phyloP scores from a whole-genome alignment of 2,329 filamentous ascomycete genomes.

The Cladobotryum protrusum region DNA sequence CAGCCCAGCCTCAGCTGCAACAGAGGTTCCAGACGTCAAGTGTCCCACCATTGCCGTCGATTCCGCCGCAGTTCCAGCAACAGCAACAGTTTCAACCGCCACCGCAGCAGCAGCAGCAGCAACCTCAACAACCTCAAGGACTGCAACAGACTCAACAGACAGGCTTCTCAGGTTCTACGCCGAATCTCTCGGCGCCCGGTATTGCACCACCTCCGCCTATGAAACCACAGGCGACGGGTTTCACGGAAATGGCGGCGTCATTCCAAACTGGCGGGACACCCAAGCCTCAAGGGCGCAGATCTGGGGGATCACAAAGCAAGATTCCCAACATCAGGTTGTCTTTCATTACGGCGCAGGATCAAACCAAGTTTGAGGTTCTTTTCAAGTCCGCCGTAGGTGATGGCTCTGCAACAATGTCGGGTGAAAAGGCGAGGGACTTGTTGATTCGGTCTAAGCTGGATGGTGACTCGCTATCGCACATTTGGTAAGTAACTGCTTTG shows the following conservation, averaged over 20 bases:
- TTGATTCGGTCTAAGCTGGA: constrained; percentile 82
- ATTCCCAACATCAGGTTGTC: constrained; percentile 92
- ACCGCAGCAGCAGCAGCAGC: constrained; percentile 41
- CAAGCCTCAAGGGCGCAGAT: constrained; percentile 39
- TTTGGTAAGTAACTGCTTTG: constrained; percentile 58
- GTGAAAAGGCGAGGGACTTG: constrained; percentile 86
- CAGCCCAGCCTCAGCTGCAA: constrained; percentile 44
- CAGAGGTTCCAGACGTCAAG: constrained; percentile 53
- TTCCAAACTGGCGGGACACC: constrained; percentile 49
- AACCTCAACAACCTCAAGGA: constrained; percentile 22
- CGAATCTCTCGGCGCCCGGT: constrained; percentile 43
- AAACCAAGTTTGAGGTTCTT: constrained; percentile 93
- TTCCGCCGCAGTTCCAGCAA: constrained; percentile 49
- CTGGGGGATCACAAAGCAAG: constrained; percentile 56
- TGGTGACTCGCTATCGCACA: constrained; percentile 81
- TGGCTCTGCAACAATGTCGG: constrained; percentile 77
- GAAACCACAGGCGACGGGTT: constrained; percentile 61
- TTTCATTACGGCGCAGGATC: constrained; percentile 92
- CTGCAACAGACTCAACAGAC: constrained; percentile 38
- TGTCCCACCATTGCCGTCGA: constrained; percentile 53
- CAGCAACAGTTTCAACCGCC: constrained; percentile 32
- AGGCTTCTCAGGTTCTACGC: constrained; percentile 42
- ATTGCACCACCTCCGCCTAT: constrained; percentile 53
- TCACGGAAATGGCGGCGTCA: constrained; percentile 60
- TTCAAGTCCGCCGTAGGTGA: constrained; percentile 94